Conservation (phyloP, 2,329 filamentous ascomycete genomes). For the Sclerotinia minor region DNA sequence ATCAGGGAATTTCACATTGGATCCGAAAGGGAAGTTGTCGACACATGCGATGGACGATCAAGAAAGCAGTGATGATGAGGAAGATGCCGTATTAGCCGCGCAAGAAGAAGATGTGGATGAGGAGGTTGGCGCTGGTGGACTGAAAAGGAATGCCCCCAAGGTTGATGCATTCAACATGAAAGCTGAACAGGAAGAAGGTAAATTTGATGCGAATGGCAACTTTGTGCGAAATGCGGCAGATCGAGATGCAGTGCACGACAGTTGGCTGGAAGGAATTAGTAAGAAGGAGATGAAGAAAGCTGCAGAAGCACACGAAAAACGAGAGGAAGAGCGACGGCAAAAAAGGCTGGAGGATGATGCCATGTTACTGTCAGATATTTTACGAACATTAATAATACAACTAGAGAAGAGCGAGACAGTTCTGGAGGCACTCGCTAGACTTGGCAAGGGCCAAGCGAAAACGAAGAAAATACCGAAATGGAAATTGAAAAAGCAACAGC, state of each 20-base stretch:
- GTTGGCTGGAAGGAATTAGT: constrained; percentile 87
- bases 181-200: constrained; percentile 85
- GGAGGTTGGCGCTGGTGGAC: constrained; percentile 84
- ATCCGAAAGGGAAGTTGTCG: constrained; percentile 51
- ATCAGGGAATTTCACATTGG: constrained; percentile 59
- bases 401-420: constrained; percentile 82
- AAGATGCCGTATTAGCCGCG: constrained; percentile 72
- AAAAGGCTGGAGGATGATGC: constrained; percentile 74
- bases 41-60: constrained; percentile 44
- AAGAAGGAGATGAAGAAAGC: constrained; percentile 93
- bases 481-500: constrained; percentile 69
- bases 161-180: constrained; percentile 96
- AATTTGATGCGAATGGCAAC: constrained; percentile 88
- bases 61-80: constrained; percentile 60
- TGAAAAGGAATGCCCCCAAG: constrained; percentile 90
- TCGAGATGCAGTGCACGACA: constrained; percentile 86
- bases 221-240: constrained; percentile 87
- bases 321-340: constrained; percentile 73
- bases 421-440: constrained; percentile 79
- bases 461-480: constrained; percentile 62
- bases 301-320: constrained; percentile 80
- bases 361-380: constrained; percentile 69
- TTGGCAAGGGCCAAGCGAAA: constrained; percentile 68
- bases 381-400: constrained; percentile 69
- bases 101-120: constrained; percentile 78